Base-by-base conservation (phyloP, 2,329 filamentous ascomycete species). In the Coniochaeta ligniaria region DNA sequence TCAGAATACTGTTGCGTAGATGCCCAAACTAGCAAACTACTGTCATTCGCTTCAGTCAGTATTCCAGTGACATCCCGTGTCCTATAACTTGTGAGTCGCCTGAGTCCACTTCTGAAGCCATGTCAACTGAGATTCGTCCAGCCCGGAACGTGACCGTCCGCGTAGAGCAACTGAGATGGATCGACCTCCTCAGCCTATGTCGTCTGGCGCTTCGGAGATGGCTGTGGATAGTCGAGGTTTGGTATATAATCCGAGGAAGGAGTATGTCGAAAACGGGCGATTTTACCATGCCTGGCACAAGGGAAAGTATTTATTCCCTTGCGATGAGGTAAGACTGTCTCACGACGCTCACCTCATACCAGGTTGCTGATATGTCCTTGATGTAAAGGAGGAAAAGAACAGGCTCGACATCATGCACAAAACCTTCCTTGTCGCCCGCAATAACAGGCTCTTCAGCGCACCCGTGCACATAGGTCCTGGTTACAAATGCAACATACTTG, bases 361-460 rank as follows among this genome's bases (percentile, higher is more conserved):
- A 24, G 9, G 5, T 26, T 47, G 57, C 50, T 57, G 26, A 64
- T 69, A 61, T 71, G 43, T 24, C 11, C 63, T n/a, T 24, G 22
- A 31, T 47, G 35, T 59, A 56, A 70, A 90, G 83, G 77, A 81
- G 63, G 91, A 95, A 73, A 83, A 87, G 69, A 89, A 92, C 71
- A 85, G 90, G 65, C 82, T 94, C 70, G 91, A 96, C 70, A 88
- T 94, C 55, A 88, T 92, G 70, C 90, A 96, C 77, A 90, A 91
- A 68, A 78, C 94, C 66, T 89, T 92, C 68, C 78, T 81, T 17
- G 82, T 89, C 22, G 85, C 85, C 57, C 85, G 88, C 64, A 78
- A 81, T 41, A 72, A 79, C 2, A 68, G 45, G n/a, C 60, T 74
- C 12, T 71, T 72, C 38, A 65, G 58, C 22, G 66, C 70, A 1